Evolutionary conservation across 208 protist species (phyloP).

Genomic region (Trypanosomatidae sp.): DNA sequence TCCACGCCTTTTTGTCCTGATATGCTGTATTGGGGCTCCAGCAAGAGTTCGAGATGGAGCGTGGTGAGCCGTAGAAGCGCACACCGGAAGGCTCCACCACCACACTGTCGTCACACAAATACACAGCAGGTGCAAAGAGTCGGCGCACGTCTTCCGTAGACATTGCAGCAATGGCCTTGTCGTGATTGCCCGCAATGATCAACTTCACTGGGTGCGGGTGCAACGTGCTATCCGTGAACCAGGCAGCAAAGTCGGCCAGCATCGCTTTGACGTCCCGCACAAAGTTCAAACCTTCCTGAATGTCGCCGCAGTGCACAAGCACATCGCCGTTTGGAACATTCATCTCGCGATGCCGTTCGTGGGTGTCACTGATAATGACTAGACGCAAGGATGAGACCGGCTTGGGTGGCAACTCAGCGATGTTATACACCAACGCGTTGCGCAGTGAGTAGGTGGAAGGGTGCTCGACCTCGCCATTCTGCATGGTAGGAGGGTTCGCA

Average conservation of each 20-base stretch:
- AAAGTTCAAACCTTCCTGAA: conserved; percentile 43
- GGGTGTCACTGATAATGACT: conserved; percentile 76
- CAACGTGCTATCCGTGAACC: conserved; percentile 37
- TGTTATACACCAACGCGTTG: conserved; percentile 15
- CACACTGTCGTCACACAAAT: conserved; percentile 49
- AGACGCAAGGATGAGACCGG: conserved; percentile 39
- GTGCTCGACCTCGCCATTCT: neutral
- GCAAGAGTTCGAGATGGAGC: conserved; percentile 48
- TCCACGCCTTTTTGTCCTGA: conserved; percentile 33
- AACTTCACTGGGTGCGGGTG: conserved; percentile 86
- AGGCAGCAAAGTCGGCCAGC: conserved; percentile 60
- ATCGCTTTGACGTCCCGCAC: conserved; percentile 13
- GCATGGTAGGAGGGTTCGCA: neutral
- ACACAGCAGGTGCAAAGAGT: conserved; percentile 53
- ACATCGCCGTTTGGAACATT: conserved; percentile 56
- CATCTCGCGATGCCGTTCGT: conserved; percentile 57
- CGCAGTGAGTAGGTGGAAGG: conserved; percentile 24
- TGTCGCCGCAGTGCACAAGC: conserved; percentile 71
- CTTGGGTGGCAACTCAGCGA: conserved; percentile 27
- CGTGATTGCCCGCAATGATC: conserved; percentile 88
- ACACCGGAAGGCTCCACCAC: conserved; percentile 48
- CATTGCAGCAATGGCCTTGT: conserved; percentile 37
- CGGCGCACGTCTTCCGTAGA: conserved; percentile 20
- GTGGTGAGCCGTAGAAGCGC: conserved; percentile 62
- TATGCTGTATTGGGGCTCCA: conserved; percentile 61